Evolutionary conservation across 805 yeast species (phyloP), one percentile per base, ranked within the genome.

Genomic region (Kazachstania martiniae): DNA sequence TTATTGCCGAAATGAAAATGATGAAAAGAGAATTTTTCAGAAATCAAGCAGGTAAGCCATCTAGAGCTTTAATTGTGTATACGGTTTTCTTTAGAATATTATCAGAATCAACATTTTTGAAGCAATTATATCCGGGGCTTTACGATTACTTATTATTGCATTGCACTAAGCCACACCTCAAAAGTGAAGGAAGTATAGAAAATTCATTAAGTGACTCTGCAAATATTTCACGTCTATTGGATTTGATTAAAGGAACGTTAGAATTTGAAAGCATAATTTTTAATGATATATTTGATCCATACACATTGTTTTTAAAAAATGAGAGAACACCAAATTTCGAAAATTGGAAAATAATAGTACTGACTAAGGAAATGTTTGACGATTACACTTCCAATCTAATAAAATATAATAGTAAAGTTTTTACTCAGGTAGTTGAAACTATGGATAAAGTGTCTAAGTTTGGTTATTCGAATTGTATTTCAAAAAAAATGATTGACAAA

Each of bases 1-100:
- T 43, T 13, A 29, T 28, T 7, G 34, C 48, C 5, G 55, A 51
- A 28, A 41, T 49, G 40, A 44, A 45, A 32, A 17, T 33, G 17
- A 25, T 14, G 4, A 32, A 30, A 22, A 9, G 22, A 12, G n/a
- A 30, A 8, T 31, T 33, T 27, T 41, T 41, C 18, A n/a, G n/a
- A n/a, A n/a, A n/a, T n/a, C 26, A 28, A 8, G 28, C 18, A 16
- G 30, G 13, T 9, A 12, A 18, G 6, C 9, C 22, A 7, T 12
- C 12, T 9, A 14, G n/a, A n/a, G n/a, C n/a, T n/a, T n/a, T n/a
- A n/a, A n/a, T n/a, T n/a, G n/a, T n/a, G n/a, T n/a, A n/a, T n/a
- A n/a, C n/a, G n/a, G n/a, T n/a, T n/a, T n/a, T n/a, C n/a, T n/a
- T n/a, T n/a, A n/a, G n/a, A n/a, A n/a, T n/a, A n/a, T n/a, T n/a